A percentile compares a stretch with the other conserved stretches of the same genome.
Evolutionary conservation across 306 rosid species (phyloP).

Genomic region (Cucumis cinereus): DNA sequence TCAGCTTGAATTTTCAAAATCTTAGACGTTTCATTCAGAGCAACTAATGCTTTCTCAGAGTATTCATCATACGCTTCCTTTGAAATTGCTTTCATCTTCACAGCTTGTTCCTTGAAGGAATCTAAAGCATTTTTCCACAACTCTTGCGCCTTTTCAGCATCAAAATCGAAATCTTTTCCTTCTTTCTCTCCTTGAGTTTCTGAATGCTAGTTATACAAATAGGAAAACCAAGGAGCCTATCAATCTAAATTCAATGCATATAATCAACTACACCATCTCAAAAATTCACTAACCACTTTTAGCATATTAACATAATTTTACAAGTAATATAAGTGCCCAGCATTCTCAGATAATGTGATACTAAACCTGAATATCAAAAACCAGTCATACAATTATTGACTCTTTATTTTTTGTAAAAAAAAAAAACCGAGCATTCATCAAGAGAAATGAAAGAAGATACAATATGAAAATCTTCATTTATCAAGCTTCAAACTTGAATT

Average conservation of each 20-base stretch:
- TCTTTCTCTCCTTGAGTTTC: slow-evolving; percentile 48
- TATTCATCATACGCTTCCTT: slow-evolving; percentile 74
- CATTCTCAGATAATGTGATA: background rate
- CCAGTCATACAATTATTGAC: background rate
- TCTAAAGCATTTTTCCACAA: slow-evolving; percentile 66
- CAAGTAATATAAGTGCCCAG: background rate
- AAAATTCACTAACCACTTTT: background rate
- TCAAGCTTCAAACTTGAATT: background rate
- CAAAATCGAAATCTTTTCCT: slow-evolving; percentile 19
- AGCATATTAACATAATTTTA: background rate
- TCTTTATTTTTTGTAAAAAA: too few relatives aligned
- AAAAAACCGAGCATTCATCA: too few relatives aligned
- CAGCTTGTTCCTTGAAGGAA: slow-evolving; percentile 73
- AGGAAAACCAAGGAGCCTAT: background rate
- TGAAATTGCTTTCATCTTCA: slow-evolving; percentile 55
- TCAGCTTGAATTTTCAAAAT: slow-evolving; percentile 74
- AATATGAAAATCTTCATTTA: background rate
- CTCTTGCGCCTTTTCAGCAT: slow-evolving; percentile 52
- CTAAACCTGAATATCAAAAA: background rate
- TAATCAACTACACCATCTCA: background rate
- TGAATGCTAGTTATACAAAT: slow-evolving; percentile 14
- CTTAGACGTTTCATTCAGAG: slow-evolving; percentile 58
- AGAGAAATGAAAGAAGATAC: too few relatives aligned
- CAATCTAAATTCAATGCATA: background rate
- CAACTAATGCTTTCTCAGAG: slow-evolving; percentile 57